Conservation (phyloP, 768 basidiomycete genomes). For the Tylopilus balloui region DNA sequence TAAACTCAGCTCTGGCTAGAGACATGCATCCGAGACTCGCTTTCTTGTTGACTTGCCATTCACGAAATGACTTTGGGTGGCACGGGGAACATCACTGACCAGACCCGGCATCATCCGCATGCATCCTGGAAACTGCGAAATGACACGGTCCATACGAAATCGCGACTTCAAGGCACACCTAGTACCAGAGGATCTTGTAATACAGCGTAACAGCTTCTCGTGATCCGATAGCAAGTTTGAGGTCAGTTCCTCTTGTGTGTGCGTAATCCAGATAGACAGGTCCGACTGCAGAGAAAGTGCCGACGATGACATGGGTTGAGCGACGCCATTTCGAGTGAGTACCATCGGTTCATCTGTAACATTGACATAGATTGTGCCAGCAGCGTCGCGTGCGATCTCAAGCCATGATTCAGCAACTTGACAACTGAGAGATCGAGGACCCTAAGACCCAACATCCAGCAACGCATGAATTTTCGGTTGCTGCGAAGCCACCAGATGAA, state of each 20-base stretch:
- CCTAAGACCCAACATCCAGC: conserved; percentile 54
- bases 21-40: background rate
- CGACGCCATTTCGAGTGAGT: conserved; percentile 16
- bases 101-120: conserved; percentile 45
- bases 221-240: conserved; percentile 28
- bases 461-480: conserved; percentile 38
- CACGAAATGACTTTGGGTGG: conserved; percentile 30
- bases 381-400: background rate
- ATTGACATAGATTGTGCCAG: conserved; percentile 13
- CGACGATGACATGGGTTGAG: conserved; percentile 24
- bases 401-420: conserved; percentile 43
- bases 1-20: background rate
- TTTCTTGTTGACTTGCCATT: background rate
- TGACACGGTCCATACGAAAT: no score
- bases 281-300: conserved; percentile 26
- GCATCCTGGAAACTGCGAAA: conserved; percentile 33
- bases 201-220: conserved; percentile 36
- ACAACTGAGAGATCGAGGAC: conserved; percentile 46
- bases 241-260: conserved; percentile 37
- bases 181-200: conserved; percentile 30
- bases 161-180: no score
- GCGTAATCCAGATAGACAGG: conserved; percentile 35
- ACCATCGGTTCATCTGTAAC: background rate
- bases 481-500: conserved; percentile 30
- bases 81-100: conserved; percentile 46